Percentiles rank a stretch among this genome's conserved stretches.
phyloP scores from a whole-genome alignment of 2,329 filamentous ascomycete species.

The Trichophyton schoenleinii region DNA sequence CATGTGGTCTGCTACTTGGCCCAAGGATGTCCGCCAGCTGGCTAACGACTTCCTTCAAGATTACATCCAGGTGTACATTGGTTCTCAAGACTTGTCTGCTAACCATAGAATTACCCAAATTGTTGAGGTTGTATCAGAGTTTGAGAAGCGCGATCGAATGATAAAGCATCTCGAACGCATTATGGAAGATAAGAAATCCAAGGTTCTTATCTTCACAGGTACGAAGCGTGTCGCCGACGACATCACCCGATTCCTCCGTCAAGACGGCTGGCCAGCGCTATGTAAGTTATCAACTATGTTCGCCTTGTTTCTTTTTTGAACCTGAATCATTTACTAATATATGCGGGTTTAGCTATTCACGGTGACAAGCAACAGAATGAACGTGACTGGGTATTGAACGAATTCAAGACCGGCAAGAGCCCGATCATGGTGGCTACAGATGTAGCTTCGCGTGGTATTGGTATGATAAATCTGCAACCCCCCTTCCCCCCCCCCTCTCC shows the following conservation, averaged over 20 bases:
- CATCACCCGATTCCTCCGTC: slow-evolving; percentile 91
- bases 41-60: slow-evolving; percentile 83
- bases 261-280: slow-evolving; percentile 94
- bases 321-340: slow-evolving; percentile 24
- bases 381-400: slow-evolving; percentile 97
- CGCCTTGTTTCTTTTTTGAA: slow-evolving; percentile 3
- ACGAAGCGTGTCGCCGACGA: slow-evolving; percentile 90
- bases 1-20: slow-evolving; percentile 99
- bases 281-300: slow-evolving; percentile 47
- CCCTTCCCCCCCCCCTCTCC: slow-evolving; percentile 22
- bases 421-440: slow-evolving; percentile 99
- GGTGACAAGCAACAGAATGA: slow-evolving; percentile 99
- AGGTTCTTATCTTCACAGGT: slow-evolving; percentile 82
- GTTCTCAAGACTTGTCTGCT: slow-evolving; percentile 87
- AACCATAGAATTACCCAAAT: slow-evolving; percentile 98
- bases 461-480: slow-evolving; percentile 67
- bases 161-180: slow-evolving; percentile 95
- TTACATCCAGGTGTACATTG: slow-evolving; percentile 98
- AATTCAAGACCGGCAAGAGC: slow-evolving; percentile 99
- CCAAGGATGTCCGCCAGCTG: slow-evolving; percentile 90
- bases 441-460: slow-evolving; percentile 99
- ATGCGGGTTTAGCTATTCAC: slow-evolving; percentile 60
- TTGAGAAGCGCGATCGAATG: slow-evolving; percentile 96
- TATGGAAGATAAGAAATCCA: slow-evolving; percentile 93
- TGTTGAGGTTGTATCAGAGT: slow-evolving; percentile 88